Percentiles rank a stretch among this genome's conserved stretches.
Conservation (phyloP, 768 basidiomycete genomes). For the Lactifluus volemus region DNA sequence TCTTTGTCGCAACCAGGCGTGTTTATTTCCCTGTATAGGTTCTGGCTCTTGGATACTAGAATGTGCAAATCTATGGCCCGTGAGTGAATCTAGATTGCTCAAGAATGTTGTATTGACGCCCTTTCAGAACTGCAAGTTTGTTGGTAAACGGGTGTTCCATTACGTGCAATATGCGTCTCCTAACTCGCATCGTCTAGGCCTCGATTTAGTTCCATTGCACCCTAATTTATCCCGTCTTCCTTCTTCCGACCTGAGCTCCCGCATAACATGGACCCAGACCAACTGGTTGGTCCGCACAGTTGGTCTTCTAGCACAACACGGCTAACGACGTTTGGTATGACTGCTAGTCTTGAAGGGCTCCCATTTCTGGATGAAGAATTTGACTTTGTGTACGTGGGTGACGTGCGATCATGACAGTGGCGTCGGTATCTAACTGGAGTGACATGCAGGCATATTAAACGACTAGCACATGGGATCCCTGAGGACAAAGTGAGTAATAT, state of each 20-base stretch:
- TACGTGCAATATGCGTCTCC: not conserved
- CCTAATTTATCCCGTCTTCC: slow-evolving; percentile 57
- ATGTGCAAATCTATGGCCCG: slow-evolving; percentile 58
- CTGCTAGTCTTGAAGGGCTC: slow-evolving; percentile 49
- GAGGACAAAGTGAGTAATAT: slow-evolving; percentile 51
- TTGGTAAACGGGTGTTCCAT: slow-evolving; percentile 36
- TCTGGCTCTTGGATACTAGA: slow-evolving; percentile 70
- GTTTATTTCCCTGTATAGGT: slow-evolving; percentile 31
- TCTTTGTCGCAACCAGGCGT: not conserved
- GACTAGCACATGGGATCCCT: slow-evolving; percentile 66
- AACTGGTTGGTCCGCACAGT: slow-evolving; percentile 48
- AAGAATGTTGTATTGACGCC: not conserved
- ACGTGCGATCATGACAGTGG: not conserved
- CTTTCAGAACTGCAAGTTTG: slow-evolving; percentile 47
- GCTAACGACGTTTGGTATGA: slow-evolving; percentile 3
- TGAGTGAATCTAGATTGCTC: slow-evolving; percentile 19
- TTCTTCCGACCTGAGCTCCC: slow-evolving; percentile 44
- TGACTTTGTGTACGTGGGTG: slow-evolving; percentile 59
- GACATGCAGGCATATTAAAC: slow-evolving; percentile 50
- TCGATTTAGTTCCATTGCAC: slow-evolving; percentile 66
- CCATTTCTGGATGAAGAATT: slow-evolving; percentile 68
- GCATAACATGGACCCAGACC: slow-evolving; percentile 64
- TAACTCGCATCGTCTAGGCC: slow-evolving; percentile 31
- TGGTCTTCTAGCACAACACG: not conserved
- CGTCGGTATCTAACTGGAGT: not conserved